Percentiles rank a stretch among this genome's conserved stretches.
Conservation (phyloP, 164 flowering plant species). For the Berberis thunbergii region DNA sequence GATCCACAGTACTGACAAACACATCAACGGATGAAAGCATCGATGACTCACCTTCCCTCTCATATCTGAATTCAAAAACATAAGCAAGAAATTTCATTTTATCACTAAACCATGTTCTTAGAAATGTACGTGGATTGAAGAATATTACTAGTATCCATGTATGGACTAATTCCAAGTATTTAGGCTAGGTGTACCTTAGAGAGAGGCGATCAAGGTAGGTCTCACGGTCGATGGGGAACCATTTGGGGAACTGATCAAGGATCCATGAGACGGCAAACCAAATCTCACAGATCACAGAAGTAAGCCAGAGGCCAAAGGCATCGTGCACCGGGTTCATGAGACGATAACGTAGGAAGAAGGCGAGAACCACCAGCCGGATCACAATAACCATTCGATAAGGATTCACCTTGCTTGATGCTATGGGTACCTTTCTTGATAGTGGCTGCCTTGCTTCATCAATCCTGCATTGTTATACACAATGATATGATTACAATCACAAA, state of each 20-base stretch:
- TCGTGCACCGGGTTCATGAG: conserved; percentile 83
- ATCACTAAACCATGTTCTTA: no score
- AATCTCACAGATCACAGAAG: conserved; percentile 83
- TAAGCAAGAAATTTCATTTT: no score
- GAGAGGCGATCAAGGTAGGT: conserved; percentile 97
- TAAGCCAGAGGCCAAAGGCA: conserved; percentile 89
- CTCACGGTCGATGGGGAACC: conserved; percentile 95
- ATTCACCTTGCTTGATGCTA: conserved; percentile 86
- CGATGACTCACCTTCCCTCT: conserved; percentile 85
- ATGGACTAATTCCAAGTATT: neutral
- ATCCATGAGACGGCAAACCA: conserved; percentile 99
- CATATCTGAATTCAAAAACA: conserved; percentile 44
- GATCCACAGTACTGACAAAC: conserved; percentile 96
- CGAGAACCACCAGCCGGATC: conserved; percentile 64
- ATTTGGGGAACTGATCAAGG: conserved; percentile 97
- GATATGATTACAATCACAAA: neutral
- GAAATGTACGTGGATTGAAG: no score
- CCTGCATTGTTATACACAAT: conserved; percentile 33
- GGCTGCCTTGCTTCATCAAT: conserved; percentile 93
- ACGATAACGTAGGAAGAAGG: conserved; percentile 76
- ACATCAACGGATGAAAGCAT: conserved; percentile 78
- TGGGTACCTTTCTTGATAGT: conserved; percentile 85
- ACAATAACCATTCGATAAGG: conserved; percentile 92
- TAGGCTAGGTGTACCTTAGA: conserved; percentile 40
- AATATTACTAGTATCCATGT: no score